Evolutionary conservation across 2,329 filamentous ascomycete genomes (phyloP).

Genomic region (Penicillium sp.): DNA sequence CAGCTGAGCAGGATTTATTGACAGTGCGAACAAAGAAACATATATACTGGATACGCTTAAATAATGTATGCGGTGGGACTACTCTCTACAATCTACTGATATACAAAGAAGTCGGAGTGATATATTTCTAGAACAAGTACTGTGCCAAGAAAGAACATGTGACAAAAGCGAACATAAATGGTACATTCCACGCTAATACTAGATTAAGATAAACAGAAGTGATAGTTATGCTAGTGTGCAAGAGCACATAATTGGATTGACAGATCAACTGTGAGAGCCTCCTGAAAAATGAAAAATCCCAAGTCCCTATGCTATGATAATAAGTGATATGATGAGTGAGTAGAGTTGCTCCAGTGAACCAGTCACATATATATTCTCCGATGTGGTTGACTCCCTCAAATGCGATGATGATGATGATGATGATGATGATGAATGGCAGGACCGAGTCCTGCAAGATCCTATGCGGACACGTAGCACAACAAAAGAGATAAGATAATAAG

Average conservation of each 20-base stretch:
- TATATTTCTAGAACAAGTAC: neutral
- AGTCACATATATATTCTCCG: constrained; percentile 19
- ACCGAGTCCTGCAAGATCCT: neutral
- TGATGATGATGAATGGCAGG: constrained; percentile 7
- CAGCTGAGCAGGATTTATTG: neutral
- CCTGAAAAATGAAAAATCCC: constrained; percentile 2
- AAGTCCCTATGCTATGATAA: constrained; percentile 6
- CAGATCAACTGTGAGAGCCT: constrained; percentile 5
- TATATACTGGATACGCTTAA: neutral
- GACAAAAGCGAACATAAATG: neutral
- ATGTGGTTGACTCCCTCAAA: constrained; percentile 24
- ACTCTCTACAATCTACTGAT: neutral
- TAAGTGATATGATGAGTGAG: neutral
- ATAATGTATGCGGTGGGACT: neutral
- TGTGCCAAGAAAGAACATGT: neutral
- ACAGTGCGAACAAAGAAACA: neutral
- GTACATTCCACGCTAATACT: neutral
- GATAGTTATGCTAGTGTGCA: neutral
- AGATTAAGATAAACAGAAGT: neutral
- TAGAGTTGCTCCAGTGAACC: constrained; percentile 20
- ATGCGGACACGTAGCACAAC: constrained; percentile 7
- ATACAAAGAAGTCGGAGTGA: neutral
- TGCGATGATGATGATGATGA: constrained; percentile 15
- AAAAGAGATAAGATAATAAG: constrained; percentile 9
- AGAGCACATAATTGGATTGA: neutral